These are phyloP conservation scores for Gossypium arboreum DNA, from an alignment of 345 rosid species.

Conservation along the genomic window DNA sequence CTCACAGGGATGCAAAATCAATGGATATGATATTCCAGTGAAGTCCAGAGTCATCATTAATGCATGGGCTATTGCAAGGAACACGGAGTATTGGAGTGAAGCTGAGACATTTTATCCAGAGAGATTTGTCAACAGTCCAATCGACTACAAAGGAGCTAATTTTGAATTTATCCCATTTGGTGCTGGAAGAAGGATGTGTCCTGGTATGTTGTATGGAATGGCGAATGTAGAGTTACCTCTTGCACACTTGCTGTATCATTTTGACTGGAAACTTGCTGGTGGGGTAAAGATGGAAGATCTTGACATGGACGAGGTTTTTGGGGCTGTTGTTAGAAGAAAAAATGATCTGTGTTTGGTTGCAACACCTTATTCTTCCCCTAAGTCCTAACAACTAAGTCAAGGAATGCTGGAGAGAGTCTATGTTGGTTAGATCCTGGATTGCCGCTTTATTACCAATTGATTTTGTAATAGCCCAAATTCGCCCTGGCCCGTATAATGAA, in stretches of 20 bases:
- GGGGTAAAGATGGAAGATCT: slow-evolving; percentile 15
- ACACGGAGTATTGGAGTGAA: slow-evolving; percentile 23
- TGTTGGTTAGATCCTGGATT: too few species aligned
- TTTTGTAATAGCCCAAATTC: too few species aligned
- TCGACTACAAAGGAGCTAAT: neutral
- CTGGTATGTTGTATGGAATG: slow-evolving; percentile 19
- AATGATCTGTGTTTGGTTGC: slow-evolving; percentile 1
- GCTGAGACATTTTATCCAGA: slow-evolving; percentile 35
- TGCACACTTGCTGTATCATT: slow-evolving; percentile 33
- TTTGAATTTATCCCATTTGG: slow-evolving; percentile 22
- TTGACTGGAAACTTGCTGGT: slow-evolving; percentile 31
- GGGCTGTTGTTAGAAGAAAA: slow-evolving; percentile 28
- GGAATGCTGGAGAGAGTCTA: too few species aligned
- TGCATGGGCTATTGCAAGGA: slow-evolving; percentile 13
- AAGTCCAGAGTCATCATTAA: neutral
- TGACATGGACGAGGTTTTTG: slow-evolving; percentile 29
- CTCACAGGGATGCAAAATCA: neutral
- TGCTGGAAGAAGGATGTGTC: slow-evolving; percentile 13
- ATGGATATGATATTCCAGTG: slow-evolving; percentile 18
- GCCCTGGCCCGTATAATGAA: too few species aligned
- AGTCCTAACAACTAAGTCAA: too few species aligned
- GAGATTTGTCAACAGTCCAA: neutral
- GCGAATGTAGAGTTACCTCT: slow-evolving; percentile 25
- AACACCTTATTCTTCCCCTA: neutral
- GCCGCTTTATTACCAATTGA: too few species aligned